Base-by-base conservation (phyloP, 495 filamentous ascomycete species). In the Aspergillus bridgeri region DNA sequence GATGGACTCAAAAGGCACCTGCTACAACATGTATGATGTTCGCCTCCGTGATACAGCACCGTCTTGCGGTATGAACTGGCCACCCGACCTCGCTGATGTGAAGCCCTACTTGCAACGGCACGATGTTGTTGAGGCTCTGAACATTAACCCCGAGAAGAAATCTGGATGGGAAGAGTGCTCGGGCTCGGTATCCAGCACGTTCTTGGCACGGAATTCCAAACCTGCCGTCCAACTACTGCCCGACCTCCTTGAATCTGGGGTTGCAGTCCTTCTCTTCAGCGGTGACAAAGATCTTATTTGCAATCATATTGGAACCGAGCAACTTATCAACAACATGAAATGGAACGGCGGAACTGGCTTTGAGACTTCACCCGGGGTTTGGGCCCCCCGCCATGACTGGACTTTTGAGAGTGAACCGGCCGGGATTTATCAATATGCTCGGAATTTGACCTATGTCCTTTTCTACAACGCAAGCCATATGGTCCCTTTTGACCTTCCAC, bases 381-480 rank as follows among this genome's bases (percentile, higher is more conserved):
- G 89, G 90, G 93, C 94, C 6, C 91, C 92, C 11, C 86, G 90
- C 5, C 86, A 90, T 46, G 87, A 95, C 65, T 98, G 94, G 95
- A 89, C 88, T 5, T 97, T 98, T 61, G 95, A 98, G 69, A 90
- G 86, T 57, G 86, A 97, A 61, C 76, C 87, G 0, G 94, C 93
- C 18, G 94, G 94, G 42, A 86, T 92, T 66, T 98, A 94, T 75
- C 94, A 98, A 75, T 82, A 89, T 70, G 94, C 94, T 2, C 85
- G 95, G 51, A 98, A 98, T 67, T 74, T 98, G 48, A 98, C 94
- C 6, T 98, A 98, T 70, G 86, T 98, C 13, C 79, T 94, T 25
- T 96, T 98, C 74, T 93, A 96, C 79, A 96, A 98, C 73, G 83
- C 90, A 27, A 91, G 87, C 51, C 94, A 98, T 69, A 98, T 98